phyloP scores from a whole-genome alignment of 163 green algal genomes.

The Scenedesmus sp. region DNA sequence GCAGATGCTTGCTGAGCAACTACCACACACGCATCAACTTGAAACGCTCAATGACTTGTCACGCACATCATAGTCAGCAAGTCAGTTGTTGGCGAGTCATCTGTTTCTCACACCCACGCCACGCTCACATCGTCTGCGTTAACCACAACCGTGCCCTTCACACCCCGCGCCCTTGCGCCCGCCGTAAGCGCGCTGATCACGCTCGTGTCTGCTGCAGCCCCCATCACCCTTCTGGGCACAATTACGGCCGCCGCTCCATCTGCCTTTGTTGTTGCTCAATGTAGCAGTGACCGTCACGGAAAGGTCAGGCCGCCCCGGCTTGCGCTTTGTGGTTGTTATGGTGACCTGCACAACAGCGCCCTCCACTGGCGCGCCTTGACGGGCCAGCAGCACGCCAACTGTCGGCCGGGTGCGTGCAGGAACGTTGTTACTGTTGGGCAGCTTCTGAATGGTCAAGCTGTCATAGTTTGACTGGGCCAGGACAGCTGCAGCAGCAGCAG shows the following conservation, averaged over 20 bases:
- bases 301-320: background rate
- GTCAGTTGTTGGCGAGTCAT: background rate
- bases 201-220: background rate
- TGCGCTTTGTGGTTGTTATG: background rate
- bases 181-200: conserved; percentile 4
- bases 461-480: background rate
- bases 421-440: background rate
- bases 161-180: conserved; percentile 15
- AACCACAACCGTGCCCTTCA: conserved; percentile 23
- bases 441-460: background rate
- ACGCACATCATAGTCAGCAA: background rate
- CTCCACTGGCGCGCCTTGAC: background rate
- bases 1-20: no score
- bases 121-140: background rate
- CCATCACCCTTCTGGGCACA: background rate
- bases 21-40: no score
- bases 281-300: background rate
- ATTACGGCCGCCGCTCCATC: conserved; percentile 15
- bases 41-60: no score
- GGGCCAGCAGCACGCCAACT: background rate
- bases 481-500: background rate
- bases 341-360: background rate
- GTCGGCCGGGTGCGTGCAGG: background rate
- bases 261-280: background rate
- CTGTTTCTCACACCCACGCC: background rate